phyloP scores from a whole-genome alignment of 2,329 filamentous ascomycete species.

The Verticillium nubilum region DNA sequence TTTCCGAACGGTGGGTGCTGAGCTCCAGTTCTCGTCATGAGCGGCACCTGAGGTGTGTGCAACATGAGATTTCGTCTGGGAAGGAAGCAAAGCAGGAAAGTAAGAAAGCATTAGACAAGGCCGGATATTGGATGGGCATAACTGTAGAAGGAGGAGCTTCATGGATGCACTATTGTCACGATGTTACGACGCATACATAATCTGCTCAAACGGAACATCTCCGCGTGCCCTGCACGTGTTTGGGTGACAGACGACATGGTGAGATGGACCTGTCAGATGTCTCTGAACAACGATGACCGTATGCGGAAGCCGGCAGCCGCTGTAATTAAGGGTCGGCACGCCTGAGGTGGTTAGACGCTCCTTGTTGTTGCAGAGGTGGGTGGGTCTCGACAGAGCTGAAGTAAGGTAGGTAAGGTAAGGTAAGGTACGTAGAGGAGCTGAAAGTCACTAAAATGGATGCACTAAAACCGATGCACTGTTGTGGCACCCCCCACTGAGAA shows the following conservation, averaged over 20 bases:
- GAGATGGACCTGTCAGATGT: background rate
- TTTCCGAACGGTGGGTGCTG: slow-evolving; percentile 69
- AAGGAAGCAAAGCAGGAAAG: background rate
- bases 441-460: background rate
- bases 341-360: too few species aligned
- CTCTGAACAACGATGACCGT: background rate
- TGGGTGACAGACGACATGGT: background rate
- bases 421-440: too few species aligned
- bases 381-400: background rate
- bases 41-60: too few species aligned
- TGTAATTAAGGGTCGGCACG: too few species aligned
- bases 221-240: background rate
- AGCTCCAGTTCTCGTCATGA: slow-evolving; percentile 80
- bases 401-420: too few species aligned
- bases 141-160: background rate
- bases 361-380: background rate
- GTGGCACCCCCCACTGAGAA: background rate
- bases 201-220: background rate
- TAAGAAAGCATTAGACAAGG: background rate
- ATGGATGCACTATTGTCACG: background rate
- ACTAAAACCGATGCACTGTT: background rate
- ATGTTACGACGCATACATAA: background rate
- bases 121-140: background rate
- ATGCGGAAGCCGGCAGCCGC: too few species aligned
- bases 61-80: too few species aligned